Conservation (phyloP, 192 early-diverging fungal genomes). For the Backusella sp. region DNA sequence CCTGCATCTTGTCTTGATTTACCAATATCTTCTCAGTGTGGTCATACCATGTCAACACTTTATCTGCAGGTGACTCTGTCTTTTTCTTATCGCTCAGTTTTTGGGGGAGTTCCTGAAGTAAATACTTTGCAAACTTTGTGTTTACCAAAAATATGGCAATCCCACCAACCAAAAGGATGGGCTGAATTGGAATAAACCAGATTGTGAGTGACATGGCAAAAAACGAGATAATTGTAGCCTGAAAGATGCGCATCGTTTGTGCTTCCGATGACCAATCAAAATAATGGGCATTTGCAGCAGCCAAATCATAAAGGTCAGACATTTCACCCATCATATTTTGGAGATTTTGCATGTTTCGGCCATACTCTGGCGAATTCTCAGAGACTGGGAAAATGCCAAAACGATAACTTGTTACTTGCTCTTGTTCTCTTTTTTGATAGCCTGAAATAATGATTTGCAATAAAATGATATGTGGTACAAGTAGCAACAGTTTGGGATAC, state of each 20-base stretch:
- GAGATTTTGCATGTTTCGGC: conserved; percentile 69
- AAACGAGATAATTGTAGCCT: conserved; percentile 37
- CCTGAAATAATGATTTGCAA: conserved; percentile 19
- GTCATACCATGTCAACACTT: conserved; percentile 8
- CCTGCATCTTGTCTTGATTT: conserved; percentile 5
- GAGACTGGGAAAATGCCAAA: background rate
- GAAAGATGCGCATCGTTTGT: conserved; percentile 43
- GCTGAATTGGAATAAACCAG: conserved; percentile 49
- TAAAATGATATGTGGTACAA: conserved; percentile 26
- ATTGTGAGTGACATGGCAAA: conserved; percentile 32
- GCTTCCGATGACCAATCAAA: conserved; percentile 54
- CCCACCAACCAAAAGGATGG: conserved; percentile 53
- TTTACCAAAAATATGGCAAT: conserved; percentile 57
- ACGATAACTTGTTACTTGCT: background rate
- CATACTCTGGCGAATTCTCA: conserved; percentile 56
- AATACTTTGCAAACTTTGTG: conserved; percentile 51
- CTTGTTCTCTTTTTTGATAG: conserved; percentile 3
- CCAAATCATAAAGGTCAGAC: conserved; percentile 48
- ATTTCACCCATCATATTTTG: conserved; percentile 76
- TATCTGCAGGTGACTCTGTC: background rate
- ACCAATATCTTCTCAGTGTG: conserved; percentile 9
- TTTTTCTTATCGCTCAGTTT: background rate
- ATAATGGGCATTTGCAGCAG: conserved; percentile 39
- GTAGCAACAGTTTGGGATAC: conserved; percentile 32
- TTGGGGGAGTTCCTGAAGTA: conserved; percentile 19